phyloP scores from a whole-genome alignment of 192 early-diverging fungal species.

The Coemansia sp. region DNA sequence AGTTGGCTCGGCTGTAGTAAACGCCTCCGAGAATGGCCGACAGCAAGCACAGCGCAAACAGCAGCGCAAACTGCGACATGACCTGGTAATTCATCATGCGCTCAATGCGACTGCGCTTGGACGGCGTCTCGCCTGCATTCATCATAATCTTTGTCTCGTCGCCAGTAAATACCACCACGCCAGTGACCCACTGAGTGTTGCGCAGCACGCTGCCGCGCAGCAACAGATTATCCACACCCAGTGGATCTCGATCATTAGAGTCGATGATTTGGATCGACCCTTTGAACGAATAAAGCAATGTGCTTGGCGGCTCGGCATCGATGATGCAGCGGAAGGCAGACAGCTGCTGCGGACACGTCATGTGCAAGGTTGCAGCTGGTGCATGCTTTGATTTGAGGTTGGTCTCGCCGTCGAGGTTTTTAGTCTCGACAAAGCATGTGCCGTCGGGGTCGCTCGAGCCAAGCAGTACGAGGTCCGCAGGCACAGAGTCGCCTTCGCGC shows the following conservation, averaged over 20 bases:
- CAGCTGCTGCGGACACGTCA: slow-evolving; percentile 60
- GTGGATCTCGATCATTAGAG: slow-evolving; percentile 21
- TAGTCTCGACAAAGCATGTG: slow-evolving; percentile 94
- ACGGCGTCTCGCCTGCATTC: slow-evolving; percentile 89
- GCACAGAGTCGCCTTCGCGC: slow-evolving; percentile 80
- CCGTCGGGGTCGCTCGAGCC: slow-evolving; percentile 81
- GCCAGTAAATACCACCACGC: slow-evolving; percentile 86
- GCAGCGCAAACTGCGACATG: slow-evolving; percentile 74
- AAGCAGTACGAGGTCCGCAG: slow-evolving; percentile 89
- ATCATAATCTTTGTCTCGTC: slow-evolving; percentile 96
- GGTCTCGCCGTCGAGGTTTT: slow-evolving; percentile 98
- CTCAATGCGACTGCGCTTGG: slow-evolving; percentile 89
- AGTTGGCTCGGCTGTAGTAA: slow-evolving; percentile 56
- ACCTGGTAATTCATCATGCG: slow-evolving; percentile 90
- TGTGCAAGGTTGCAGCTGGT: slow-evolving; percentile 59
- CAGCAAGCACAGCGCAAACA: slow-evolving; percentile 72
- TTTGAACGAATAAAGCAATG: slow-evolving; percentile 86
- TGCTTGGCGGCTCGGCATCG: slow-evolving; percentile 82
- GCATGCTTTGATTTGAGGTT: slow-evolving; percentile 89
- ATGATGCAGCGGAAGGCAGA: slow-evolving; percentile 65
- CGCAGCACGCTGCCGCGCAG: slow-evolving; percentile 89
- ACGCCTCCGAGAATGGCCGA: slow-evolving; percentile 66
- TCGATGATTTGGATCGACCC: slow-evolving; percentile 54
- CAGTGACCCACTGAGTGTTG: slow-evolving; percentile 89
- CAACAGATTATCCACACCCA: slow-evolving; percentile 78